These are phyloP conservation scores for Jaenimonas drosophilae DNA, from an alignment of 208 protist genomes.

Conservation along the genomic window DNA sequence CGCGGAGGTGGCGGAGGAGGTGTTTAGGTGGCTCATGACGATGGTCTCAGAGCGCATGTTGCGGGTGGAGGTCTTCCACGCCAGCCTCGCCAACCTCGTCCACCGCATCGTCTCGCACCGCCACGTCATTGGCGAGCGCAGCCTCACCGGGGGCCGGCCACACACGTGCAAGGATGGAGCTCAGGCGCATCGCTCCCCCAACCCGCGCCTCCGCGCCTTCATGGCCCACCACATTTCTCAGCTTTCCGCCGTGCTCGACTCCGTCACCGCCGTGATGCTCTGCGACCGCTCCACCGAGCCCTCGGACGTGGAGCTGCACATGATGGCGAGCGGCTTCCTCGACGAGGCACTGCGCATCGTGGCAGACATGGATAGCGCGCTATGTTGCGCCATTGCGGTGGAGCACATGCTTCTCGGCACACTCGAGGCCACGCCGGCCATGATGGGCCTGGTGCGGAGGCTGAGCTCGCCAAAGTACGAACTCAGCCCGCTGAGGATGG, in stretches of 20 bases:
- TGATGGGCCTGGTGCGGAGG: conserved; percentile 8
- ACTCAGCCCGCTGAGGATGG: too few relatives aligned
- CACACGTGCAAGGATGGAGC: not conserved
- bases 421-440: not conserved
- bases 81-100: conserved; percentile 40
- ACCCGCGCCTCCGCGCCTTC: too few relatives aligned
- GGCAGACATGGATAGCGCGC: conserved; percentile 41
- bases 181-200: too few relatives aligned
- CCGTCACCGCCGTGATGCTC: too few relatives aligned
- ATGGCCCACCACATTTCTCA: too few relatives aligned
- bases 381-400: conserved; percentile 39
- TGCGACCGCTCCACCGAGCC: too few relatives aligned
- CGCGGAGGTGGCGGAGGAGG: conserved; percentile 22
- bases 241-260: too few relatives aligned
- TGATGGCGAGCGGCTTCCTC: conserved; percentile 17
- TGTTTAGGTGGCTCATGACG: conserved; percentile 46
- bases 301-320: conserved; percentile 1
- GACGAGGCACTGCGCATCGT: conserved; percentile 28
- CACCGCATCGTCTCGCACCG: conserved; percentile 61
- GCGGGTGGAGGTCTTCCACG: conserved; percentile 41
- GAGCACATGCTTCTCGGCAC: conserved; percentile 30
- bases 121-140: conserved; percentile 17
- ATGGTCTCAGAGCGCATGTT: conserved; percentile 16
- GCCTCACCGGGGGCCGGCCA: not conserved
- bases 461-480: conserved; percentile 21